phyloP scores from a whole-genome alignment of 805 yeast species.

The Wickerhamiella occidentalis region DNA sequence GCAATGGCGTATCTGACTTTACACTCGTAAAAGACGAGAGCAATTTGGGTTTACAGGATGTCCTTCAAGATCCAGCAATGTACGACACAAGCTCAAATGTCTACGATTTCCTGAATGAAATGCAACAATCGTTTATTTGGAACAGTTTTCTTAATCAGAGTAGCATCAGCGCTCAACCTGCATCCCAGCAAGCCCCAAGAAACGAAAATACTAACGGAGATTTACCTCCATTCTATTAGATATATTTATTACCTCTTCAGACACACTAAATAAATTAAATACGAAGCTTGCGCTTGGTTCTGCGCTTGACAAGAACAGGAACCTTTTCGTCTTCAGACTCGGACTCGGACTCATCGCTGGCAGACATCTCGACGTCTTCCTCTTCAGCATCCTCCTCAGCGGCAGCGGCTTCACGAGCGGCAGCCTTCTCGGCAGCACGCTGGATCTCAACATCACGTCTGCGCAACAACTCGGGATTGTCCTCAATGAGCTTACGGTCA shows the following conservation, averaged over 20 bases:
- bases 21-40: not conserved
- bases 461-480: slow-evolving; percentile 77
- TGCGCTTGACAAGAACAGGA: slow-evolving; percentile 53
- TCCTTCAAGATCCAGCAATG: not conserved
- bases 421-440: slow-evolving; percentile 47
- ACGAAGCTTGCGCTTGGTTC: slow-evolving; percentile 36
- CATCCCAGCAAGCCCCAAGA: too few species aligned
- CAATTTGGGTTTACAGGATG: not conserved
- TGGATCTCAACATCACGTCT: slow-evolving; percentile 88
- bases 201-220: not conserved
- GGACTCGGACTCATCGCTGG: slow-evolving; percentile 19
- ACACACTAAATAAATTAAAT: slow-evolving; percentile 10
- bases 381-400: slow-evolving; percentile 34
- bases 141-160: slow-evolving; percentile 13
- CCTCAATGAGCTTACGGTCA: slow-evolving; percentile 80
- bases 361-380: slow-evolving; percentile 35
- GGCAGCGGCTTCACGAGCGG: slow-evolving; percentile 35
- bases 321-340: slow-evolving; percentile 37
- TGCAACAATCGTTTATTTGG: slow-evolving; percentile 18
- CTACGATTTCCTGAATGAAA: slow-evolving; percentile 14
- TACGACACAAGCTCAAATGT: slow-evolving; percentile 6
- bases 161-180: not conserved
- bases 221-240: not conserved
- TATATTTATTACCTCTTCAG: not conserved
- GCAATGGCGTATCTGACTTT: not conserved